These are phyloP conservation scores for Lenwebbia sp. DNA, from an alignment of 345 rosid species.

Conservation along the genomic window DNA sequence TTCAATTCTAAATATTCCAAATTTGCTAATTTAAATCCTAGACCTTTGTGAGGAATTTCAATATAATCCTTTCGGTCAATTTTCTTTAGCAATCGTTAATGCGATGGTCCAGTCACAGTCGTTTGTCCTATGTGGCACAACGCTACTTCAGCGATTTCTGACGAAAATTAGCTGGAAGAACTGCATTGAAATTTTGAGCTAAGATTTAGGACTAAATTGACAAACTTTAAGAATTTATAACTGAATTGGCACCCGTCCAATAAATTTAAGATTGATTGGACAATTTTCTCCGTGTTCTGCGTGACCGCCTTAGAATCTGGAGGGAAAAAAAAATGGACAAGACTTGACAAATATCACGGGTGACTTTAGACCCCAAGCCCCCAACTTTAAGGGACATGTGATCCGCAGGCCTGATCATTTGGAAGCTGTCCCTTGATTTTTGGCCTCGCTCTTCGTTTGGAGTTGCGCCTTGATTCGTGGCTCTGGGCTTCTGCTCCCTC, in stretches of 20 bases:
- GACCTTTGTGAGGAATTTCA: too few species aligned
- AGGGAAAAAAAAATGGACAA: background rate
- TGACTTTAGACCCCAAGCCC: background rate
- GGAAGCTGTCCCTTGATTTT: background rate
- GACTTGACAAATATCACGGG: background rate
- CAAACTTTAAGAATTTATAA: rapidly evolving
- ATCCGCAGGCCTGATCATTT: background rate
- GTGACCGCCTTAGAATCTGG: background rate
- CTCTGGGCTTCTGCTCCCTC: background rate
- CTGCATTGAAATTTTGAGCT: background rate
- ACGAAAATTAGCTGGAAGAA: rapidly evolving
- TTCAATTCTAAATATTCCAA: too few species aligned
- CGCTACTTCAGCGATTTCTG: background rate
- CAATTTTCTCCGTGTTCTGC: background rate
- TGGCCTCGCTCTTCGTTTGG: background rate
- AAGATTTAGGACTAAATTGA: background rate
- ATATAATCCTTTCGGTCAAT: too few species aligned
- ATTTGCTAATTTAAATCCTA: too few species aligned
- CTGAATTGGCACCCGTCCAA: rapidly evolving
- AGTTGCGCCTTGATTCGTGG: background rate
- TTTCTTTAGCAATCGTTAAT: too few species aligned
- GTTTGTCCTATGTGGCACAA: too few species aligned
- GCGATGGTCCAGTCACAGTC: too few species aligned
- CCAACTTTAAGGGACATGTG: background rate
- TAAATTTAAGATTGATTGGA: background rate